Evolutionary conservation across 1,139 yeast species (phyloP).

Genomic region (Kodamaea suecica): DNA sequence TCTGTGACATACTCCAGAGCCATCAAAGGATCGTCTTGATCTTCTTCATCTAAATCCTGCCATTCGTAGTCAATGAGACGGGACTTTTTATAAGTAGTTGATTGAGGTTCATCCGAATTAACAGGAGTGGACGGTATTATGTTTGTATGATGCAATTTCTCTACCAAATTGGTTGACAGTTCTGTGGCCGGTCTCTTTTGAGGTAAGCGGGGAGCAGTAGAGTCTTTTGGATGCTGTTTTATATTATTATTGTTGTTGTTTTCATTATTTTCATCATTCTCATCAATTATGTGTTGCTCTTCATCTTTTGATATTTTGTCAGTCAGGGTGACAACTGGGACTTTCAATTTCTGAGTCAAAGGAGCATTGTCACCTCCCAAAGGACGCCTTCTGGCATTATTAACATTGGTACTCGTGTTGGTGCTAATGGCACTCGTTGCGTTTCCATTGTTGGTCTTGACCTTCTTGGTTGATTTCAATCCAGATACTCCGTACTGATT

Average conservation of each 20-base stretch:
- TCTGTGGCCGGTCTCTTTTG: conserved; percentile 58
- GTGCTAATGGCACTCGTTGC: no score
- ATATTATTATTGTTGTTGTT: background rate
- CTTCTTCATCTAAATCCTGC: conserved; percentile 93
- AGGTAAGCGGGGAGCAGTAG: conserved; percentile 48
- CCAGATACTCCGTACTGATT: conserved; percentile 31
- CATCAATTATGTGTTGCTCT: background rate
- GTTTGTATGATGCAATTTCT: conserved; percentile 32
- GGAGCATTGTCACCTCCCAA: conserved; percentile 37
- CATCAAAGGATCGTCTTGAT: conserved; percentile 89
- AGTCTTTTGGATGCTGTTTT: no score
- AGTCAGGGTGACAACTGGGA: background rate
- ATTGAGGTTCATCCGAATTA: conserved; percentile 14
- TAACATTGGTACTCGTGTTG: conserved; percentile 6
- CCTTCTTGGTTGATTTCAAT: conserved; percentile 11
- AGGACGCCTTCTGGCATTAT: conserved; percentile 25
- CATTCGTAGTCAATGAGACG: conserved; percentile 55
- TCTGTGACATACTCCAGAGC: conserved; percentile 90
- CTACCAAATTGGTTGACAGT: conserved; percentile 49
- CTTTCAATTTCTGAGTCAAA: conserved; percentile 21
- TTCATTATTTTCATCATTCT: background rate
- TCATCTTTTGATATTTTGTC: background rate
- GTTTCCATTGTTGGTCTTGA: conserved; percentile 5
- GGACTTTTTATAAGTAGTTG: conserved; percentile 25
- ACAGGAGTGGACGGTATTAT: conserved; percentile 12